Evolutionary conservation across 1,284 basidiomycete species (phyloP).

Genomic region (Apiotrichum domesticum): DNA sequence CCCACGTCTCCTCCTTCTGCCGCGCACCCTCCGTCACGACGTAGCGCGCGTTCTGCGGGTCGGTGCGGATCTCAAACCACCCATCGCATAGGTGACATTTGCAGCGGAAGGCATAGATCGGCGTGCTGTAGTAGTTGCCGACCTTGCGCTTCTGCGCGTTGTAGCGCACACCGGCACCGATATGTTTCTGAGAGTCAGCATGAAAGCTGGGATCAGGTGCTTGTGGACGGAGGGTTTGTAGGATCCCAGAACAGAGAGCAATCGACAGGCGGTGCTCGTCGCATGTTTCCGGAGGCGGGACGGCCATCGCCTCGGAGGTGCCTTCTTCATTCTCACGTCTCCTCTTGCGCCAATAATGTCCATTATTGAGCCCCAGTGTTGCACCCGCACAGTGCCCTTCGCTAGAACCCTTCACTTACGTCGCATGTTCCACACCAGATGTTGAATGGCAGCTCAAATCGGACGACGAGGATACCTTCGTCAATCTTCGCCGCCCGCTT

Average conservation of each 20-base stretch:
- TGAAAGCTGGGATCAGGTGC: too few relatives aligned
- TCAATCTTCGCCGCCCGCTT: constrained; percentile 83
- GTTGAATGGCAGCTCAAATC: constrained; percentile 89
- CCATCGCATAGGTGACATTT: constrained; percentile 91
- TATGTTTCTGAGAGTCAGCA: constrained; percentile 57
- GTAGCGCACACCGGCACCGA: constrained; percentile 95
- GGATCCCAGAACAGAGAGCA: neutral
- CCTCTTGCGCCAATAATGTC: too few relatives aligned
- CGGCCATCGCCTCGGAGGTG: too few relatives aligned
- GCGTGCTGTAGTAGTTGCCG: constrained; percentile 89
- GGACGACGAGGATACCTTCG: constrained; percentile 85
- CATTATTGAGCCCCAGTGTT: too few relatives aligned
- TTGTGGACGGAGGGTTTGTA: neutral
- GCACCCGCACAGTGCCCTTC: too few relatives aligned
- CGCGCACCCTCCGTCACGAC: constrained; percentile 84
- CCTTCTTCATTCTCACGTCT: too few relatives aligned
- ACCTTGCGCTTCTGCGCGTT: constrained; percentile 98
- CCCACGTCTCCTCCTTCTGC: constrained; percentile 90
- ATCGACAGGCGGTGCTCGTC: too few relatives aligned
- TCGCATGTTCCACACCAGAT: constrained; percentile 95
- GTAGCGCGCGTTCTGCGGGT: constrained; percentile 93
- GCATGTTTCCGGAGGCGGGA: too few relatives aligned
- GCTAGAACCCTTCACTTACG: constrained; percentile 15
- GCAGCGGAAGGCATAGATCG: constrained; percentile 89
- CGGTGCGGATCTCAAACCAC: constrained; percentile 96